A percentile compares a stretch with the other conserved stretches of the same genome.
Conservation (phyloP, 108 stramenopile species). For the Cyclotella distinguenda region DNA sequence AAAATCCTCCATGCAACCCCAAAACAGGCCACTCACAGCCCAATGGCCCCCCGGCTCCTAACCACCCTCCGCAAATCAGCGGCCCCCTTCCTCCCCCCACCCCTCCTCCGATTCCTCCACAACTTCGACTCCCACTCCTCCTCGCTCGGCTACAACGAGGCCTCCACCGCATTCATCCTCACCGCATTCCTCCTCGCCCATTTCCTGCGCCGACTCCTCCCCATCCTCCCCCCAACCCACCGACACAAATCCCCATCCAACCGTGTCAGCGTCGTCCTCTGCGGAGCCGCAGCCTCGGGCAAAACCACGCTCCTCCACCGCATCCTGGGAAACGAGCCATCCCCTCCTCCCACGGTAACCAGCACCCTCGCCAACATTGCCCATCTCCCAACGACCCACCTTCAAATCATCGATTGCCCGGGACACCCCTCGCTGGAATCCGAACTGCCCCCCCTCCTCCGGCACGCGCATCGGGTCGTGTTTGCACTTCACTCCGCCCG, state of each 20-base stretch:
- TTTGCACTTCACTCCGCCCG: conserved; percentile 71
- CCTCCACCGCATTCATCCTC: too few relatives aligned
- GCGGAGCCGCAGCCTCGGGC: conserved; percentile 28
- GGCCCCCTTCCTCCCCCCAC: conserved; percentile 43
- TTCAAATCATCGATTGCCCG: conserved; percentile 71
- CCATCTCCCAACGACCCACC: conserved; percentile 15
- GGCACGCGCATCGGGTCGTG: conserved; percentile 29
- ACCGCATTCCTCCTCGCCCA: too few relatives aligned
- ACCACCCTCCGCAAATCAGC: conserved; percentile 33
- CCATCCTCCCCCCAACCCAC: too few relatives aligned
- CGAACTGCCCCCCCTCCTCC: conserved; percentile 19
- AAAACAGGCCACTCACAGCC: too few relatives aligned
- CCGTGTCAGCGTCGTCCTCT: conserved; percentile 39
- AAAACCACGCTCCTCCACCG: conserved; percentile 43
- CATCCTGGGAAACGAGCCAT: conserved; percentile 1
- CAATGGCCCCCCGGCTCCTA: too few relatives aligned
- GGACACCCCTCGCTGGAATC: conserved; percentile 44
- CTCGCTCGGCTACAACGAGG: too few relatives aligned
- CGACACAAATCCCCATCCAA: too few relatives aligned
- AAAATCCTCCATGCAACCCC: too few relatives aligned
- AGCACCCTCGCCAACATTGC: conserved; percentile 70
- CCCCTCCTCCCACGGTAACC: conserved; percentile 50
- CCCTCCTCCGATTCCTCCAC: conserved; percentile 29
- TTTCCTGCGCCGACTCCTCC: too few relatives aligned
- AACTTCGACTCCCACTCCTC: conserved; percentile 24